Evolutionary conservation across 805 yeast genomes (phyloP), one percentile per base, ranked within the genome.

Genomic region (Candida rishiriensis): DNA sequence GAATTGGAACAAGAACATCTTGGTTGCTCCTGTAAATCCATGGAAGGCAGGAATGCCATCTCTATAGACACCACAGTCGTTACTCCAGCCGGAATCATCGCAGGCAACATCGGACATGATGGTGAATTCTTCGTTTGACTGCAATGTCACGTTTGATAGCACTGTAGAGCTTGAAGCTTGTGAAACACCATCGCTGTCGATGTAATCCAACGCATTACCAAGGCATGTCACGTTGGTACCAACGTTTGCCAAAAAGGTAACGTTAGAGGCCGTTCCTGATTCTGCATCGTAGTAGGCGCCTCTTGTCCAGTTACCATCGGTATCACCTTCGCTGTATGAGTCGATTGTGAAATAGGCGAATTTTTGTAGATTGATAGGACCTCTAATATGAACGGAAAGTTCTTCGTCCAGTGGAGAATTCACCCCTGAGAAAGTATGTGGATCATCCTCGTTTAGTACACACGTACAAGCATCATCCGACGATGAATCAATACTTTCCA

Each of bases 11-110:
- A 83, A 64, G 56, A 84, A 85, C 84, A 84, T 76, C 65, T 84
- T 85, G 41, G 79, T 75, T 14, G 71, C 59, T 37, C 90, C 90
- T 46, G 72, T 69, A 57, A 69, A 85, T 2, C 91, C 91, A 55
- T 83, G 85, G 74, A 85, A 85, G 46, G 98, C 97, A 55, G 96
- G 96, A 52, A 83, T 87, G 43, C 83, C 88, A 5, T 69, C 68
- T 66, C 91, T 73, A 64, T 83, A 85, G 39, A 83, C 87, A 55
- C 90, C 90, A 69, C 91, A 85, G 51, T 78, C 81, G 31, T 78
- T 76, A 36, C 54, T 51, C 36, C 63, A 51, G n/a, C 81, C 81
- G 0, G 85, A 79, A 4, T 54, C 57, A 11, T 70, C 81, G 65
- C 91, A 85, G 11, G 76, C 55, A 32, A 75, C 60, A 59, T 73